Conservation (phyloP, 768 basidiomycete species). For the Xerocomus potaroensis region DNA sequence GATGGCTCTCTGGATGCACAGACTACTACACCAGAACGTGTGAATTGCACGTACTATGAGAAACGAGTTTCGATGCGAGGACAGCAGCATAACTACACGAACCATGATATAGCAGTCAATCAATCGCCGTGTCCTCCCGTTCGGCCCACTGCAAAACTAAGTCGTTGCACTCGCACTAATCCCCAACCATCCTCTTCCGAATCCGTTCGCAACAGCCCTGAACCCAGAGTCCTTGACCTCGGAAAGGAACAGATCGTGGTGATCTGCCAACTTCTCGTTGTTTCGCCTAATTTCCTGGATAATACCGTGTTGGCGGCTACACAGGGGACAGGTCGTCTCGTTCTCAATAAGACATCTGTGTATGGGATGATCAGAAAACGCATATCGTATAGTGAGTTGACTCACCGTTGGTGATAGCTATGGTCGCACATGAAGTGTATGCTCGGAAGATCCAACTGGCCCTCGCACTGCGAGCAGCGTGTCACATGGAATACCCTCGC, state of each 20-base stretch:
- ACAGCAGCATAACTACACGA: no score
- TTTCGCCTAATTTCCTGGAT: constrained; percentile 86
- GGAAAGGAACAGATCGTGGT: constrained; percentile 74
- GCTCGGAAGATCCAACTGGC: constrained; percentile 86
- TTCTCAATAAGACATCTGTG: constrained; percentile 82
- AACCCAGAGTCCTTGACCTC: constrained; percentile 74
- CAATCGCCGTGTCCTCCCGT: no score
- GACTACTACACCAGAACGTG: no score
- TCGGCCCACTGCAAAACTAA: no score
- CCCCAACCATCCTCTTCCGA: constrained; percentile 58
- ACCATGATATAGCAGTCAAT: no score
- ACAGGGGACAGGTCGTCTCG: constrained; percentile 86
- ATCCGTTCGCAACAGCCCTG: constrained; percentile 64
- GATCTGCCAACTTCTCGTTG: constrained; percentile 78
- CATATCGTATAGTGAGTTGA: background rate
- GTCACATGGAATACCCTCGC: constrained; percentile 94
- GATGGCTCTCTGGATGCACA: no score
- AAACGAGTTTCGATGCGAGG: no score
- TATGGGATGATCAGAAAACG: background rate
- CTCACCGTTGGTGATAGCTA: constrained; percentile 89
- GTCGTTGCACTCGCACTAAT: background rate
- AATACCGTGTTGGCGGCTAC: constrained; percentile 81
- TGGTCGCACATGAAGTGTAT: constrained; percentile 99
- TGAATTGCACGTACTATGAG: no score
- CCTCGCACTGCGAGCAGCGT: constrained; percentile 84